Base-by-base conservation (phyloP, 1,284 basidiomycete genomes). In the Tetrapyrgos nigripes region DNA sequence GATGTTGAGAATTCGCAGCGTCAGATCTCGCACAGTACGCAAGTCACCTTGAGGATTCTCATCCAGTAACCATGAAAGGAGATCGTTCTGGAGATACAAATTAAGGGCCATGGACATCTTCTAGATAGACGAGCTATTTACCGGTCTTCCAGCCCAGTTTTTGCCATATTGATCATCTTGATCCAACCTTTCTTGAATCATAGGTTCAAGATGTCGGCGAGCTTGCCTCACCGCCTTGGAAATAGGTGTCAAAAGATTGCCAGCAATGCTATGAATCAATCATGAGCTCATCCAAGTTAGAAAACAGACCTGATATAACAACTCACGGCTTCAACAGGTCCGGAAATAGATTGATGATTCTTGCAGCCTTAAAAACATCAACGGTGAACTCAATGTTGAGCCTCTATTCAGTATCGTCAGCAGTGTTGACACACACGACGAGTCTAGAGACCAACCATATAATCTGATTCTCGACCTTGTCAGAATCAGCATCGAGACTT, bases 71-170 rank as follows among this genome's bases (percentile, higher is more conserved):
- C 66, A 68, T 21, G 65, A 56, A 14, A 68, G 54, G 4, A 65
- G 24, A 31, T 67, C 65, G 31, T 66, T 65, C 67, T 27, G 26
- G 26, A 28, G 43, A 45, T 45, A 45, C n/a, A 10, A 10, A 10
- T 37, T 37, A 10, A n/a, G 10, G 35, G 35, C n/a, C n/a, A 37
- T 37, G 35, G n/a, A n/a, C 35, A n/a, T n/a, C n/a, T n/a, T n/a
- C n/a, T 55, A 11, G 8, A 31, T 14, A 43, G 11, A 37, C 33
- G 19, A 10, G 27, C 19, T 31, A 50, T 50, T 50, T 57, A 66
- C 63, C 24, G 67, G 68, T 51, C 61, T 66, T 9, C 51, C 70
- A 14, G 65, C 55, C 64, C 66, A 69, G 47, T 68, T 59, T 10
- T 56, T 53, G 19, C 68, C 68, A 19, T 66, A 57, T 40, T 67